These are phyloP conservation scores for Zychaea mexicana DNA, from an alignment of 371 early-diverging fungal genomes.

Conservation along the genomic window DNA sequence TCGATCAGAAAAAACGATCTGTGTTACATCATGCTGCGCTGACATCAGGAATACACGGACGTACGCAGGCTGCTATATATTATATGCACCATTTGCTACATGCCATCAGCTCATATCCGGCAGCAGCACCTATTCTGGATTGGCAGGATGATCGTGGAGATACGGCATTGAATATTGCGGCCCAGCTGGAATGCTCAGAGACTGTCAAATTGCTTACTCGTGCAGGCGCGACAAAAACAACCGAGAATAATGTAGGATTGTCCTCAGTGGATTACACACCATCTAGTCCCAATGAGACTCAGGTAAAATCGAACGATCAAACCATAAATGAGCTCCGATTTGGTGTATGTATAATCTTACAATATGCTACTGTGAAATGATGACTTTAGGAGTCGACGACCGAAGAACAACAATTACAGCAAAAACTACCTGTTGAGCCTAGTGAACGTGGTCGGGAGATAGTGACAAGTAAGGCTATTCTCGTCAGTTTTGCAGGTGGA, in stretches of 20 bases:
- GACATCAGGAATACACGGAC: conserved; percentile 61
- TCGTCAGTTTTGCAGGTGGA: neutral
- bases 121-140: conserved; percentile 1
- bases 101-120: conserved; percentile 54
- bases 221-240: conserved; percentile 8
- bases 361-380: too few relatives aligned
- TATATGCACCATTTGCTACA: conserved; percentile 75
- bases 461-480: conserved; percentile 62
- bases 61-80: conserved; percentile 68
- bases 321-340: neutral
- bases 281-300: neutral
- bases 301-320: neutral
- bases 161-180: conserved; percentile 90
- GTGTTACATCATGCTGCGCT: conserved; percentile 88
- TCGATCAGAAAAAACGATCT: conserved; percentile 76
- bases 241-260: conserved; percentile 6
- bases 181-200: conserved; percentile 67
- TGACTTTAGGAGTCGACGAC: neutral
- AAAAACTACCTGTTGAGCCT: conserved; percentile 29
- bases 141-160: conserved; percentile 81
- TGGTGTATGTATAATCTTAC: neutral
- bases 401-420: conserved; percentile 1
- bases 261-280: neutral
- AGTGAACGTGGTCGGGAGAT: conserved; percentile 58
- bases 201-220: conserved; percentile 57